Base-by-base conservation (phyloP, 2,329 filamentous ascomycete species). In the Diaporthe eres region DNA sequence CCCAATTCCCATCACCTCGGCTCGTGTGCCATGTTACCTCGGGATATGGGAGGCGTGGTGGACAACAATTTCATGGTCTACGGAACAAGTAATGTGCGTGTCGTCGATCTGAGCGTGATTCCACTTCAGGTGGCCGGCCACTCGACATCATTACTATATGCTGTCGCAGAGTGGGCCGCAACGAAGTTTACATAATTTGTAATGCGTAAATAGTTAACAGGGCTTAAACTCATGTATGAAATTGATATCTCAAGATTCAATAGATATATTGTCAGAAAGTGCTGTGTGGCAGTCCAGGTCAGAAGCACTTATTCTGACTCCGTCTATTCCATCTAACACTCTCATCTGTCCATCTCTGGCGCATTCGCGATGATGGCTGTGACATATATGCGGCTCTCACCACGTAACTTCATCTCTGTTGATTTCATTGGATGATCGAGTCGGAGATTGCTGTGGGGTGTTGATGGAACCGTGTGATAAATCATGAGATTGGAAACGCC, bases 1-100 rank as follows among this genome's bases (percentile, higher is more conserved):
- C 77, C 79, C 25, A 55, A 55, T 31, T 77, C 75, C 39, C 79
- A 80, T 60, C 79, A 79, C 78, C 67, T 80, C 34, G 78, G 78
- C 39, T 42, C 78, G 25, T 80, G 78, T 3, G 77, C 79, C 25
- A 80, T 79, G 78, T 71, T 80, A 63, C 79, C 78, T 19, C 74
- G 77, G 44, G 58, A 78, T 12, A 39, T 80, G 47, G 79, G 78
- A 10, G 79, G 78, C 34, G 79, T 80, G 31, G 78, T 80, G 25
- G 72, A 71, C 25, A 65, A 37, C 39, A 28, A 60, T 28, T 44
- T 74, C 31, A 60, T 49, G 55, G 72, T 74, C 22, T 74, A 74
- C 47, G 61, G 61, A 7, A 61, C 72, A 44, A 49, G 44, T 53
- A 74, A 70, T 28, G 61, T 74, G 39, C 22, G 72, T 39, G 51